Evolutionary conservation across 345 rosid genomes (phyloP), one percentile per base, ranked within the genome.

Genomic region (Crucihimalaya himalaica): DNA sequence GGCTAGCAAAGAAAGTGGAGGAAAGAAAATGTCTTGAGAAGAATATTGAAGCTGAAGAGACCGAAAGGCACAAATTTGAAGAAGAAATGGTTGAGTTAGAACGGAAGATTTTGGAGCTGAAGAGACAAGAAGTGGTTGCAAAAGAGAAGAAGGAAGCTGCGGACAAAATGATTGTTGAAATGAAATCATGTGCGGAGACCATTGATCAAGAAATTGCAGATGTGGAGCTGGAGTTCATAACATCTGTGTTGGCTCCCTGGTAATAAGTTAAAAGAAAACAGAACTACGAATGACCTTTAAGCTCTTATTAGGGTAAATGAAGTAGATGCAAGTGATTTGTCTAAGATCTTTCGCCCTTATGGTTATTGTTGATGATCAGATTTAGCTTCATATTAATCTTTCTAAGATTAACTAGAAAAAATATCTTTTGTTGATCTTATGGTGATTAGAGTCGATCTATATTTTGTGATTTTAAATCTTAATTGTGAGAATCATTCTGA

Each of bases 211-310:
- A 63, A 10, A 10, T 83, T 20, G 52, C 48, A 37, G 45, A 60
- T 43, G 45, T 73, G 15, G 53, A 55, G 25, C 15, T 19, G 29
- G 81, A 79, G 52, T 87, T 81, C 62, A 51, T 72, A 43, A 72
- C 72, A 27, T 18, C 66, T 69, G 75, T 81, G 3, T 55, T 78
- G 28, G 83, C 81, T 71, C 78, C 87, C 3, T 91, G 89, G 94
- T 85, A 79, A 37, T 51, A 29, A 20, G 45, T 19, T 16, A 64
- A 4, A 16, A 6, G 16, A 5, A 54, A 23, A 46, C 21, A 0
- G 3, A 25, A 40, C 3, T 43, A 31, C 13, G 56, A 31, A 16
- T n/a, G 35, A 4, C 40, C 18, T 39, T 0, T n/a, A 15, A 21
- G 16, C 13, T 70, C 29, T 12, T 59, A n/a, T 37, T 70, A 23